Base-by-base conservation (phyloP, 331 rosid species). In the Arachis monticola region DNA sequence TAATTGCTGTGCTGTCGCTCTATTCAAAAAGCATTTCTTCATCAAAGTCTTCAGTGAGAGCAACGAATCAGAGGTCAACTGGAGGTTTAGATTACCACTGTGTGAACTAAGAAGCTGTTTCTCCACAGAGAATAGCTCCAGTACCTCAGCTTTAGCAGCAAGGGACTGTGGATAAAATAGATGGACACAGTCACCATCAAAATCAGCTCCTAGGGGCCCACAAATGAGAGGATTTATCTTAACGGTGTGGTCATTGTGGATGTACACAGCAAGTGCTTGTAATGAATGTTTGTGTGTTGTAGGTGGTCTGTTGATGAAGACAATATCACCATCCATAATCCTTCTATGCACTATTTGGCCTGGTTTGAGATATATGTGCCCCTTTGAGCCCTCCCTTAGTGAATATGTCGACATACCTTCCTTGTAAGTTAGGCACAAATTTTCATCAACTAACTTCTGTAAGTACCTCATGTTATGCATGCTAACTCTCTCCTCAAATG, bases 241-340 rank as follows among this genome's bases (percentile, higher is more conserved):
- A 59, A 94, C 99, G 0, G 91, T 91, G 61, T 94, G 91, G 58
- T 88, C 99, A 38, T 94, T 93, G 32, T 94, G 99, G 17, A 94
- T 87, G 70, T 92, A 94, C 5, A 90, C 99, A 30, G 78, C 79
- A 11, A 94, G 96, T 3, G 99, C 99, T 77, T 94, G 99, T 14
- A 94, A 79, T 0, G 97, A 94, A 76, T 94, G 99, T 27, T 94
- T 94, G 67, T 94, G 99, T n/a, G 97, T 94, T 1, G 97, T 94
- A 38, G 99, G 99, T 3, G 99, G 99, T 73, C 99, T 85, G 48
- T 94, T 94, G 2, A 94, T 87, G 64, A 94, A 94, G 30, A 94
- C 99, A 50, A 79, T 81, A 80, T 94, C 99, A 40, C 99, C 99
- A 68, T 94, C 97, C 99, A 92, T 90, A 27, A 94, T 94, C 80